Conservation (phyloP, 2,329 filamentous ascomycete species). For the Fusarium verticillioides region DNA sequence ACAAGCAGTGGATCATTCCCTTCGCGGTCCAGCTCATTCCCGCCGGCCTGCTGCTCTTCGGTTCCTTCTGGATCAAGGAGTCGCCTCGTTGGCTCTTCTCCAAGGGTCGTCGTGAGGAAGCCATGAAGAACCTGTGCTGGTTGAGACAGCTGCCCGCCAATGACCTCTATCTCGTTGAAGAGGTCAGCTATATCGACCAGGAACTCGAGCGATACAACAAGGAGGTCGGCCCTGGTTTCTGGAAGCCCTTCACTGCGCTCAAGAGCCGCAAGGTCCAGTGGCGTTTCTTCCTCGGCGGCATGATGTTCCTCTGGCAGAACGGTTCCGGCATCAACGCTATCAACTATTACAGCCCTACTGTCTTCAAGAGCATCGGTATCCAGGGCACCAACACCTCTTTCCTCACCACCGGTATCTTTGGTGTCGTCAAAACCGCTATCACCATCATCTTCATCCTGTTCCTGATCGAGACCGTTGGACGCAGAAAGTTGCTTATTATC, state of each 20-base stretch:
- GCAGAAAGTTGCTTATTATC: conserved; percentile 69
- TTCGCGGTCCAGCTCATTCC: conserved; percentile 76
- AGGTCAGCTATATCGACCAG: conserved; percentile 75
- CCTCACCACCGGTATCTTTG: conserved; percentile 78
- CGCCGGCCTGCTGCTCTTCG: conserved; percentile 68
- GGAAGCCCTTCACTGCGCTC: conserved; percentile 73
- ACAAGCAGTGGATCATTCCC: conserved; percentile 66
- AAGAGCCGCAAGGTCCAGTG: conserved; percentile 70
- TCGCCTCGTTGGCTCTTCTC: conserved; percentile 77
- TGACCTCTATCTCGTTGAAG: conserved; percentile 76
- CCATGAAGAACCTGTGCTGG: conserved; percentile 69
- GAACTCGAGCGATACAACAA: conserved; percentile 72
- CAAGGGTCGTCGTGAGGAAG: conserved; percentile 69
- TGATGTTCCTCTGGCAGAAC: conserved; percentile 85
- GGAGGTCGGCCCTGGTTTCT: conserved; percentile 78
- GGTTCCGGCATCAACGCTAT: conserved; percentile 79
- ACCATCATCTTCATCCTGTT: conserved; percentile 76
- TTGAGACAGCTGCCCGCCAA: conserved; percentile 66
- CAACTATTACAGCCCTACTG: conserved; percentile 72
- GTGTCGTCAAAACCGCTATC: conserved; percentile 76
- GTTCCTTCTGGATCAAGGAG: conserved; percentile 69
- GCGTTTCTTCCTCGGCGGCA: conserved; percentile 78
- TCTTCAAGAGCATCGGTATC: conserved; percentile 59
- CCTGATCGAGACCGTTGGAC: conserved; percentile 70
- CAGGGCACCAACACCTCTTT: conserved; percentile 57